Conservation (phyloP, 306 rosid species). For the Sindora glabra region DNA sequence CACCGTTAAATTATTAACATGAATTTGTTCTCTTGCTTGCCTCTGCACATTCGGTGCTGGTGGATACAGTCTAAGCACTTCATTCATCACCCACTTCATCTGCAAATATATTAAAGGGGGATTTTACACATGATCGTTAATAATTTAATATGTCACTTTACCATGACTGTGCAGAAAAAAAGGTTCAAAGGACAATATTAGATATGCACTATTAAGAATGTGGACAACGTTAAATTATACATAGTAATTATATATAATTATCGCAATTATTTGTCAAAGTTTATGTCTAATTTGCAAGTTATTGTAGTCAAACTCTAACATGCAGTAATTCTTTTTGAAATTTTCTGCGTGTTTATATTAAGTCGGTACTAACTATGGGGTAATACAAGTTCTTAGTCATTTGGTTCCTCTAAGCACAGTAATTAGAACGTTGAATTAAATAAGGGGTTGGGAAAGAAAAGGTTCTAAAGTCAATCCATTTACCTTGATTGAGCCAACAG, state of each 20-base stretch:
- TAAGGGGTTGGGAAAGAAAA: background rate
- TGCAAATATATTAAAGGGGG: slow-evolving; percentile 29
- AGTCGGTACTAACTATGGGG: background rate
- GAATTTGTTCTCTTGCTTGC: slow-evolving; percentile 64
- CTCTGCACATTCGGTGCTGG: slow-evolving; percentile 84
- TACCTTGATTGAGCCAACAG: slow-evolving; percentile 2
- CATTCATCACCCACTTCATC: slow-evolving; percentile 95
- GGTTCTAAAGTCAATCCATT: background rate
- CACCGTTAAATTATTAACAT: slow-evolving; percentile 37
- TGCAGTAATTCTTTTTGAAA: background rate
- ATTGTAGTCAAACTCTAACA: background rate
- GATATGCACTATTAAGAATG: too few species aligned
- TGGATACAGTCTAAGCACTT: slow-evolving; percentile 71
- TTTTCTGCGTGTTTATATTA: background rate
- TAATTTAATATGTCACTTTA: too few species aligned
- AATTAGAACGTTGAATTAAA: too few species aligned
- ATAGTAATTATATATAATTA: too few species aligned
- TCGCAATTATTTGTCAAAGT: too few species aligned
- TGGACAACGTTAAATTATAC: too few species aligned
- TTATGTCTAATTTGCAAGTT: too few species aligned
- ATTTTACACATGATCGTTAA: too few species aligned
- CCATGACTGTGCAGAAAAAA: too few species aligned
- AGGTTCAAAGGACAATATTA: too few species aligned
- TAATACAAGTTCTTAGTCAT: too few species aligned
- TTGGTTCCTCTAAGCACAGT: background rate